Percentiles rank a stretch among this genome's conserved stretches.
Conservation (phyloP, 2,329 filamentous ascomycete species). For the Mycosphaerella arachidis region DNA sequence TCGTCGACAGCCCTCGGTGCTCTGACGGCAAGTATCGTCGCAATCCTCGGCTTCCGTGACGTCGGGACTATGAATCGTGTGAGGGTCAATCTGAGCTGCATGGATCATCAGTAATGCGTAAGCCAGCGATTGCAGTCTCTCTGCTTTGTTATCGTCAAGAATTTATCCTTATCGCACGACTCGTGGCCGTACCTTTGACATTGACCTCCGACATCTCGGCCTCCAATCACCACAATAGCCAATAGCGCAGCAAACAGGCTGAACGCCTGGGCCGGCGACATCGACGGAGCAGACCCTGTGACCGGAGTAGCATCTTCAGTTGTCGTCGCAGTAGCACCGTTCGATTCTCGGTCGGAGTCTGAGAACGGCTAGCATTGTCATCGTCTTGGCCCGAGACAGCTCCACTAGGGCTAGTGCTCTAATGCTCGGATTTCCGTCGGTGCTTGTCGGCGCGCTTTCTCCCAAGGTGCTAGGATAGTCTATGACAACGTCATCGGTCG, state of each 20-base stretch:
- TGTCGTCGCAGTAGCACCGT: background rate
- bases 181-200: too few relatives aligned
- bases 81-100: too few relatives aligned
- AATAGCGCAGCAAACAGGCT: background rate
- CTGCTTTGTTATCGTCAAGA: too few relatives aligned
- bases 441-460: background rate
- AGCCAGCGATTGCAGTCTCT: too few relatives aligned
- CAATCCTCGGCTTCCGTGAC: too few relatives aligned
- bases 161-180: too few relatives aligned
- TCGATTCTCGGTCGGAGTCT: background rate
- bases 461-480: background rate
- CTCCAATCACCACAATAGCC: background rate
- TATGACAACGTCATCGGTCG: conserved; percentile 4
- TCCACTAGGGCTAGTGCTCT: background rate
- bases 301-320: background rate
- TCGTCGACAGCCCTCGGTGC: too few relatives aligned
- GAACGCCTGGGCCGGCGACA: background rate
- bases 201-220: background rate
- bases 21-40: too few relatives aligned
- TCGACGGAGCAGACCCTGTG: background rate
- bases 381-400: background rate
- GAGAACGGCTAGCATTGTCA: background rate
- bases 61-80: too few relatives aligned
- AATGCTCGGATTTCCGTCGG: background rate
- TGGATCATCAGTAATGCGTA: too few relatives aligned